Evolutionary conservation across 805 yeast species (phyloP).

Genomic region (Yarrowia sp.): DNA sequence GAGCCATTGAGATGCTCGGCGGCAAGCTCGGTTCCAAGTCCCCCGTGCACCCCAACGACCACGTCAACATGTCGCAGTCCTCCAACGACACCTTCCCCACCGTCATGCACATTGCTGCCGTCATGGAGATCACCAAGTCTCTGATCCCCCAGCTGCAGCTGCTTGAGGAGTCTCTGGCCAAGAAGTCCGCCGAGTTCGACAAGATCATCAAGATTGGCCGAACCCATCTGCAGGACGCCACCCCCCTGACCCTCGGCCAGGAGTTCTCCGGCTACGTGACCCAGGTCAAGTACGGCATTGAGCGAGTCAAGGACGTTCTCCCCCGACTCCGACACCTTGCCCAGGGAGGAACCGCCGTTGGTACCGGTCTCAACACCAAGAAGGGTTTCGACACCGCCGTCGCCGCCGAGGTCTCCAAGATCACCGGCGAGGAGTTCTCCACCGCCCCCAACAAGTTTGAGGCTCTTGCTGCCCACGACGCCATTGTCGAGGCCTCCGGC

Average conservation of each 20-base stretch:
- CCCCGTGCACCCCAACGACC: slow-evolving; percentile 98
- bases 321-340: slow-evolving; percentile 84
- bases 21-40: slow-evolving; percentile 89
- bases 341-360: slow-evolving; percentile 99
- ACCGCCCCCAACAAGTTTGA: slow-evolving; percentile 99
- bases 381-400: slow-evolving; percentile 87
- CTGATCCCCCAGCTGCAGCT: slow-evolving; percentile 81
- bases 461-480: slow-evolving; percentile 99
- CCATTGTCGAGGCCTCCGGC: slow-evolving; percentile 96
- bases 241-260: slow-evolving; percentile 97
- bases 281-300: slow-evolving; percentile 90
- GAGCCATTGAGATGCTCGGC: slow-evolving; percentile 95
- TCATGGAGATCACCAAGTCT: slow-evolving; percentile 76
- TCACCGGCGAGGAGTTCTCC: slow-evolving; percentile 86
- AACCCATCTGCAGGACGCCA: slow-evolving; percentile 98
- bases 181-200: slow-evolving; percentile 81
- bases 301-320: slow-evolving; percentile 77
- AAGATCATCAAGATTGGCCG: slow-evolving; percentile 97
- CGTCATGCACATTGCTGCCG: slow-evolving; percentile 99
- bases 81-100: slow-evolving; percentile 99
- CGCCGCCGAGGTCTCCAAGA: slow-evolving; percentile 82
- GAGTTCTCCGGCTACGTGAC: slow-evolving; percentile 97
- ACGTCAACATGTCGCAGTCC: slow-evolving; percentile 98
- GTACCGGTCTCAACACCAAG: slow-evolving; percentile 95
- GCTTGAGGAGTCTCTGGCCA: slow-evolving; percentile 78